Conservation (phyloP, 169 alveolate species). For the Plasmodium cynomolgi region DNA sequence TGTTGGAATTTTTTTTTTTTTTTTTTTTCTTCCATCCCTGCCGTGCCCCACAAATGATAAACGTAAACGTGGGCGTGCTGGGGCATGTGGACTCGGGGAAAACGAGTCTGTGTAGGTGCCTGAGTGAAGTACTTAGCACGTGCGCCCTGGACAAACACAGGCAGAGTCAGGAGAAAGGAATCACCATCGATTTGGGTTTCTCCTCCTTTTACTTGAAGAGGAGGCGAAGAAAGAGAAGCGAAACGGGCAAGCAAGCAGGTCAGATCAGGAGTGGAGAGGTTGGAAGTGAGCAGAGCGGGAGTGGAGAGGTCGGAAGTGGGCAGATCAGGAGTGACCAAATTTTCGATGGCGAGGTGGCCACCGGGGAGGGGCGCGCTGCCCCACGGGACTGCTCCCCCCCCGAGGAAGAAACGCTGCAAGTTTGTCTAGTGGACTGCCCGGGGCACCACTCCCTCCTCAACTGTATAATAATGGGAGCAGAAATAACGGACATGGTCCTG, state of each 20-base stretch:
- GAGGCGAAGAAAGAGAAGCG: constrained; percentile 17
- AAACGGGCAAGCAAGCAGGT: neutral
- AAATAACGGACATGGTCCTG: constrained; percentile 91
- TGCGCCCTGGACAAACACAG: constrained; percentile 94
- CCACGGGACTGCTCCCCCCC: neutral
- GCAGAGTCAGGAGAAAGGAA: constrained; percentile 92
- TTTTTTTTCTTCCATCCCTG: neutral
- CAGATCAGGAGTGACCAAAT: no score
- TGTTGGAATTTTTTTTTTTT: neutral
- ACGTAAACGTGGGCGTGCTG: constrained; percentile 90
- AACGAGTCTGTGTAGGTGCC: constrained; percentile 89
- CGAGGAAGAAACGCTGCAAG: constrained; percentile 77
- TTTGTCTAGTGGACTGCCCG: constrained; percentile 96
- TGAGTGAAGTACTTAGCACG: constrained; percentile 90
- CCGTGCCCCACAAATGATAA: constrained; percentile 41
- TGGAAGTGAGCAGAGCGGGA: neutral
- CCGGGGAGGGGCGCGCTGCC: neutral
- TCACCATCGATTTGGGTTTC: constrained; percentile 94
- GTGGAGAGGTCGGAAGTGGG: neutral
- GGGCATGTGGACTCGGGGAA: constrained; percentile 96
- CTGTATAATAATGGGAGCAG: constrained; percentile 94
- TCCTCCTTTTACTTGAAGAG: constrained; percentile 88
- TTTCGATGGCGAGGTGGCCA: neutral
- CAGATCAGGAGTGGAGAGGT: neutral
- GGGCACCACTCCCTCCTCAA: constrained; percentile 95